These are phyloP conservation scores for Arctium minus DNA, from an alignment of 129 eudicot genomes.

Conservation along the genomic window DNA sequence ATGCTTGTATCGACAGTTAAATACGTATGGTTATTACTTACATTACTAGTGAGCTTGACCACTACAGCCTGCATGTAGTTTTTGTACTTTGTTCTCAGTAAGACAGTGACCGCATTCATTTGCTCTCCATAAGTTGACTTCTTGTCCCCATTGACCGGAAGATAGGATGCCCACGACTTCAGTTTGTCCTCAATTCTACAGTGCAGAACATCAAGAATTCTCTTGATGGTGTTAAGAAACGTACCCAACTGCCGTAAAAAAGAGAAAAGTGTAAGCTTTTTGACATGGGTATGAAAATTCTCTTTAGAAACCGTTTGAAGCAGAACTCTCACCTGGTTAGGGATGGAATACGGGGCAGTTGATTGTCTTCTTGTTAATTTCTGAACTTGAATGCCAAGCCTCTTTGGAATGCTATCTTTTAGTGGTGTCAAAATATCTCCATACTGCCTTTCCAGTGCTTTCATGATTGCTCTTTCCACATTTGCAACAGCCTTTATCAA, in stretches of 20 bases:
- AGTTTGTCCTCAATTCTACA: constrained; percentile 73
- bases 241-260: constrained; percentile 62
- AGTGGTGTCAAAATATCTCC: constrained; percentile 82
- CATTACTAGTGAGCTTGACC: constrained; percentile 72
- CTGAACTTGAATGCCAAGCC: constrained; percentile 90
- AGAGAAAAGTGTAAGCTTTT: not conserved
- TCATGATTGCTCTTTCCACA: constrained; percentile 80
- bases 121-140: constrained; percentile 87
- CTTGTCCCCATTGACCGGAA: constrained; percentile 59
- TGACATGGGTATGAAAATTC: not conserved
- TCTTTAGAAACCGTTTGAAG: not conserved
- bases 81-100: constrained; percentile 83
- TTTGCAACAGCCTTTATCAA: constrained; percentile 71
- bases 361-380: constrained; percentile 87
- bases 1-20: not conserved
- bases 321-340: constrained; percentile 53
- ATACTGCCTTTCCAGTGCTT: constrained; percentile 84
- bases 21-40: constrained; percentile 19
- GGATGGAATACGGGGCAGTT: constrained; percentile 52
- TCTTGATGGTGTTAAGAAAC: constrained; percentile 78
- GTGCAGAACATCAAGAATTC: constrained; percentile 78
- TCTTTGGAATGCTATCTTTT: constrained; percentile 80
- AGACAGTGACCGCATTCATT: constrained; percentile 76
- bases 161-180: constrained; percentile 85
- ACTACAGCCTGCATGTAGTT: constrained; percentile 86